Conservation (phyloP, 345 rosid species). For the Geranium rotundifolium region DNA sequence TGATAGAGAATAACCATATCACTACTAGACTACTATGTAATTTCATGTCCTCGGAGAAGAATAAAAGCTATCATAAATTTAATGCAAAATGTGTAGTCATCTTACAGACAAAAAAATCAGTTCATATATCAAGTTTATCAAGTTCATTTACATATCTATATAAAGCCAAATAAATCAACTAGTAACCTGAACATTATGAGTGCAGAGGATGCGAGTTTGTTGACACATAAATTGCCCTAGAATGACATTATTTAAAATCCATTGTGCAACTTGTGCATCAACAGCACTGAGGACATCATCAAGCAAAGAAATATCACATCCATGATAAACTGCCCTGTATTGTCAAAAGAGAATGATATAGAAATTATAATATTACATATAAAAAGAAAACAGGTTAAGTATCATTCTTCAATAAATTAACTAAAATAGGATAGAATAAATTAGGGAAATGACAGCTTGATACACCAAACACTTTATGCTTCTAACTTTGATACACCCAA, state of each 20-base stretch:
- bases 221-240: constrained; percentile 46
- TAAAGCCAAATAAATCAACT: constrained; percentile 3
- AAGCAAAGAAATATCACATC: constrained; percentile 52
- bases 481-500: no score
- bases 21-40: neutral
- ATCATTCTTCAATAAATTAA: constrained; percentile 4
- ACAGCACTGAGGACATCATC: constrained; percentile 96
- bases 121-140: neutral
- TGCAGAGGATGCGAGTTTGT: constrained; percentile 67
- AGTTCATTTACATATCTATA: neutral
- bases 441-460: no score
- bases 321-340: constrained; percentile 71
- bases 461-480: no score
- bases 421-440: neutral
- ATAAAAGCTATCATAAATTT: no score
- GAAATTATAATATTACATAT: neutral
- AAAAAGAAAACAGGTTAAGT: constrained; percentile 5
- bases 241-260: constrained; percentile 67
- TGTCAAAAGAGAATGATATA: neutral
- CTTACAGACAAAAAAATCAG: no score
- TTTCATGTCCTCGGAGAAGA: no score
- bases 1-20: neutral
- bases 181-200: constrained; percentile 71
- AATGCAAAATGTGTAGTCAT: no score
- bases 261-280: constrained; percentile 78